Base-by-base conservation (phyloP, 164 flowering plant genomes). In the Dillenia suffruticosa region DNA sequence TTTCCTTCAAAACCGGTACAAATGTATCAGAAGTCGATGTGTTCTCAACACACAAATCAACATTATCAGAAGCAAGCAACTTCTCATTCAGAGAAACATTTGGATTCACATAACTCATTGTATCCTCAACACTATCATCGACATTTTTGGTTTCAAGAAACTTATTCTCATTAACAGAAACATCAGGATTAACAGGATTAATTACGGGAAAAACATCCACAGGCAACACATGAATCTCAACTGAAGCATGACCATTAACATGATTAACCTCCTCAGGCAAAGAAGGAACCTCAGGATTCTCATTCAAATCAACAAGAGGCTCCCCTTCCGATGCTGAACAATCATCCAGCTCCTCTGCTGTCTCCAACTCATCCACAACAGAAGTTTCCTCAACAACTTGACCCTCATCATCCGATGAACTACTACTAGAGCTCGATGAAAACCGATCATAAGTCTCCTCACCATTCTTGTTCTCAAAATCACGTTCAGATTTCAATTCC, bases 401-500 rank as follows among this genome's bases (percentile, higher is more conserved):
- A 54, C 59, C 61, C 19, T 73, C 79, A 55, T 76, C 72, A 53
- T 76, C 76, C 5, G 74, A 76, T 55, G 67, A 68, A 58, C 70
- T 68, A 51, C 69, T 54, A 53, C 71, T 67, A 43, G 68, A 58
- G 59, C 65, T 64, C 49, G 40, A 4, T 32, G 40, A 32, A 32
- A 6, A 6, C 40, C 7, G 40, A 7, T 4, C 40, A 32, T 32
- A 6, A 32, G 40, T 32, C 40, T 32, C 40, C 40, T 32, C 40
- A 32, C 24, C 58, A 26, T 46, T 47, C 22, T 49, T 48, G 10
- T 51, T 51, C 24, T 45, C 68, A 32, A 48, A 44, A 63, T 24
- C 63, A 15, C 44, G 59, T 44, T 58, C 73, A 12, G 56, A 2
- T 53, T 68, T 64, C 58, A 54, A 9, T 49, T 60, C 71, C 63